Evolutionary conservation across 805 yeast species (phyloP).

Genomic region (Pichia nanzhaoensis): DNA sequence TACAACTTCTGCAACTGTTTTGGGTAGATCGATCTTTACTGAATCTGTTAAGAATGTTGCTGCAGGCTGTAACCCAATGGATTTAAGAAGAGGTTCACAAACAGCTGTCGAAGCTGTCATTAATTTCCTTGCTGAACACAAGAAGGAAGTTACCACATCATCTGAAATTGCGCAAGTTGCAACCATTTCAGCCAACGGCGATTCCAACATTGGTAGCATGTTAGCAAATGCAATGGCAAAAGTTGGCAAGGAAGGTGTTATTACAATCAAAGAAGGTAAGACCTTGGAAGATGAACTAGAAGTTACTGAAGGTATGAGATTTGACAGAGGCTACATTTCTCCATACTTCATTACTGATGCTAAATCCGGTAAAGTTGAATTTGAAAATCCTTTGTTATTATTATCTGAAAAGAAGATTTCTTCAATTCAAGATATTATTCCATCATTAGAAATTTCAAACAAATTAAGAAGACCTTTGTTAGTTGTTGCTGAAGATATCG

Average conservation of each 20-base stretch:
- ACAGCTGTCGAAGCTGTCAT: constrained; percentile 94
- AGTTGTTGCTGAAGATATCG: constrained; percentile 91
- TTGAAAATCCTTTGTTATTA: constrained; percentile 85
- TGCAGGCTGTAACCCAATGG: constrained; percentile 99
- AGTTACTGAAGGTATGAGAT: constrained; percentile 97
- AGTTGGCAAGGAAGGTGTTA: constrained; percentile 98
- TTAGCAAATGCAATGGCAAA: constrained; percentile 96
- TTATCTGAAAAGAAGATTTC: constrained; percentile 90
- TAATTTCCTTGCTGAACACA: constrained; percentile 72
- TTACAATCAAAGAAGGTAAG: constrained; percentile 95
- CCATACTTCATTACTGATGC: constrained; percentile 95
- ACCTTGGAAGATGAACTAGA: constrained; percentile 94
- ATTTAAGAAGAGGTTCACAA: constrained; percentile 93
- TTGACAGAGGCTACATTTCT: constrained; percentile 94
- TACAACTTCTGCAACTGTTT: constrained; percentile 94
- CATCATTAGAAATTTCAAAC: constrained; percentile 88
- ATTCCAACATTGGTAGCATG: constrained; percentile 80
- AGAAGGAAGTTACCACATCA: constrained; percentile 87
- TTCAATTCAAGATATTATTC: constrained; percentile 83
- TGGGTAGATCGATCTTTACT: constrained; percentile 92
- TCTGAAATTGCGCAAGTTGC: constrained; percentile 98
- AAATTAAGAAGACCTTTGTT: constrained; percentile 89
- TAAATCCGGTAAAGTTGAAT: constrained; percentile 88
- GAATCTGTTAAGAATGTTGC: constrained; percentile 96
- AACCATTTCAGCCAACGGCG: constrained; percentile 96